phyloP scores from a whole-genome alignment of 2,329 filamentous ascomycete species.

The Alternaria arborescens region DNA sequence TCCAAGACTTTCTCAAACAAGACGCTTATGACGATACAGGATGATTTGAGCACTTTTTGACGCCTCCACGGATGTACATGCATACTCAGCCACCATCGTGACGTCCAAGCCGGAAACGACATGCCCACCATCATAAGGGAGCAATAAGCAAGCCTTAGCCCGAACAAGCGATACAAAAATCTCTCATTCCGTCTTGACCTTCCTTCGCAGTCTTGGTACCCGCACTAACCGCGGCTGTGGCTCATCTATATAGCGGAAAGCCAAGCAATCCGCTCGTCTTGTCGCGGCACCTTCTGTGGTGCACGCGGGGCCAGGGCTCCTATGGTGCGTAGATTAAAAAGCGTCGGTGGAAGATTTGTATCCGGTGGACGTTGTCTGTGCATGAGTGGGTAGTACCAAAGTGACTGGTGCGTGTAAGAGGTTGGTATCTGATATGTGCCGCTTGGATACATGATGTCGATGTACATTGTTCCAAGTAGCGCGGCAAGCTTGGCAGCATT shows the following conservation, averaged over 20 bases:
- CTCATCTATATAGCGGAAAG: conserved; percentile 19
- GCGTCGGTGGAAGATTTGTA: background rate
- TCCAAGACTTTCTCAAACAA: background rate
- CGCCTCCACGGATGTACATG: background rate
- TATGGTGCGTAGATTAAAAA: background rate
- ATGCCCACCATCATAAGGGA: background rate
- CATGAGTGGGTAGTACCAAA: background rate
- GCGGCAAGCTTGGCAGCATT: conserved; percentile 18
- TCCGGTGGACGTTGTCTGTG: background rate
- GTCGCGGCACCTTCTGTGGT: conserved; percentile 12
- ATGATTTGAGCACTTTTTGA: background rate
- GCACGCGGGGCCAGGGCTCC: background rate
- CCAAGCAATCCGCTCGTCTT: conserved; percentile 28
- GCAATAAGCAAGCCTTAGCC: conserved; percentile 16
- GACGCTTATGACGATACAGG: background rate
- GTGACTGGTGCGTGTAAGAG: background rate
- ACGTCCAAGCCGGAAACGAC: background rate
- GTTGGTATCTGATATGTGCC: background rate
- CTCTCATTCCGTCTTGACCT: conserved; percentile 18
- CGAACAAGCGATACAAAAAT: conserved; percentile 22
- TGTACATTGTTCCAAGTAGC: conserved; percentile 17
- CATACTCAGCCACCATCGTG: background rate
- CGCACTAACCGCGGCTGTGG: conserved; percentile 12
- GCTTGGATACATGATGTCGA: conserved; percentile 12
- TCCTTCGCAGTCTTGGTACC: conserved; percentile 17